Base-by-base conservation (phyloP, 495 filamentous ascomycete genomes). In the Aspergillus nidulans region DNA sequence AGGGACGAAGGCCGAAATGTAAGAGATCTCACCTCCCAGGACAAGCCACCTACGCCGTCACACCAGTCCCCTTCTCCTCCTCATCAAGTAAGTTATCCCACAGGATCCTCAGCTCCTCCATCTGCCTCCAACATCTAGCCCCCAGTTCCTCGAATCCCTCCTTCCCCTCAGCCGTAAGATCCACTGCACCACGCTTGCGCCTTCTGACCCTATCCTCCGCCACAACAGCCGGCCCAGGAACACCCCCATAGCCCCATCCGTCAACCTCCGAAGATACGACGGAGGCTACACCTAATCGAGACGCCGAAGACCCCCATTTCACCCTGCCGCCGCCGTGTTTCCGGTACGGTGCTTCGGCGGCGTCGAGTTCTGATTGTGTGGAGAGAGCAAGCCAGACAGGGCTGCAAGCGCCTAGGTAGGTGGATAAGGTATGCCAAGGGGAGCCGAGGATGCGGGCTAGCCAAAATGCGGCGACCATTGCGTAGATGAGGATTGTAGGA, bases 221-320 rank as follows among this genome's bases (percentile, higher is more conserved):
- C 4, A 78, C 63, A 30, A 73, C 67, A 47, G 69, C 62, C 24
- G 61, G 62, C 3, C 83, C 88, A 23, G 90, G 76, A 12, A 69
- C 74, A 23, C 91, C 91, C 30, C 87, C 84, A 76, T 82, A 83
- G 0, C 90, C 91, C 91, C 91, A 96, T 4, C 91, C 89, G 26
- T 88, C 85, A 1, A 91, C 81, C 66, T 92, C 90, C 7, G 90
- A 90, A 61, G 81, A 81, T 69, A 77, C 82, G 6, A 87, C 79
- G 16, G 77, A 68, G 61, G 79, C 81, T 12, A 52, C 47, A 0
- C 92, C 92, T 39, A 67, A 55, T 15, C 72, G 59, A 60, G 86
- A 77, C 4, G 76, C 80, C 40, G 82, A 79, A 9, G 84, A 87
- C 5, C 94, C 94, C 92, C 92, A 98, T 76, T 98, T 98, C 12